A percentile compares a stretch with the other conserved stretches of the same genome.
Conservation (phyloP, 306 rosid genomes). For the Chamaecrista fasciculata region DNA sequence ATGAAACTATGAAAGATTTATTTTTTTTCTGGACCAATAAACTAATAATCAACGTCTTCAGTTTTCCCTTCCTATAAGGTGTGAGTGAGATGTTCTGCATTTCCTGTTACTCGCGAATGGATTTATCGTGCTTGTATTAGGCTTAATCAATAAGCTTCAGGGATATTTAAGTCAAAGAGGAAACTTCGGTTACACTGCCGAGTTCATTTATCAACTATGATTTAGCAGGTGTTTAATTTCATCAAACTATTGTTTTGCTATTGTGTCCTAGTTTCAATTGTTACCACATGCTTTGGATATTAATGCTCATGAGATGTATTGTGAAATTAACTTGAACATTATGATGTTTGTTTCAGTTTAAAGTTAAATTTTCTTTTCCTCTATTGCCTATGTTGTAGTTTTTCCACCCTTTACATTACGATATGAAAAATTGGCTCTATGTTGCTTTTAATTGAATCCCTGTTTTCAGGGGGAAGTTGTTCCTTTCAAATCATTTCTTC, state of each 20-base stretch:
- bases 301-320: slow-evolving; percentile 22
- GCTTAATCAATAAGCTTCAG: not conserved
- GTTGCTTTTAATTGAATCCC: slow-evolving; percentile 18
- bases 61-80: slow-evolving; percentile 15
- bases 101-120: slow-evolving; percentile 10
- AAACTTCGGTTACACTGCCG: not conserved
- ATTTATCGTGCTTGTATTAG: slow-evolving; percentile 1
- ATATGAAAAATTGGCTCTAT: slow-evolving; percentile 12
- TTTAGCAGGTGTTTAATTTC: not conserved
- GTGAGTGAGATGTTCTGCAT: not conserved
- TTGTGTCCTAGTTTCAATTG: not conserved
- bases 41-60: slow-evolving; percentile 3
- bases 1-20: not conserved
- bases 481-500: slow-evolving; percentile 76
- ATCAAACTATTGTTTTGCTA: not conserved
- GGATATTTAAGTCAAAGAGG: not conserved
- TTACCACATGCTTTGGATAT: not conserved
- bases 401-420: not conserved
- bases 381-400: slow-evolving; percentile 11
- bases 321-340: slow-evolving; percentile 23
- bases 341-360: slow-evolving; percentile 21
- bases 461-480: slow-evolving; percentile 71
- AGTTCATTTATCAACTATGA: slow-evolving; percentile 17
- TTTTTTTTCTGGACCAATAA: slow-evolving; percentile 20
- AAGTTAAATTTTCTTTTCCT: not conserved